Conservation (phyloP, 2,329 filamentous ascomycete species). For the Pestalotiopsis sp. region DNA sequence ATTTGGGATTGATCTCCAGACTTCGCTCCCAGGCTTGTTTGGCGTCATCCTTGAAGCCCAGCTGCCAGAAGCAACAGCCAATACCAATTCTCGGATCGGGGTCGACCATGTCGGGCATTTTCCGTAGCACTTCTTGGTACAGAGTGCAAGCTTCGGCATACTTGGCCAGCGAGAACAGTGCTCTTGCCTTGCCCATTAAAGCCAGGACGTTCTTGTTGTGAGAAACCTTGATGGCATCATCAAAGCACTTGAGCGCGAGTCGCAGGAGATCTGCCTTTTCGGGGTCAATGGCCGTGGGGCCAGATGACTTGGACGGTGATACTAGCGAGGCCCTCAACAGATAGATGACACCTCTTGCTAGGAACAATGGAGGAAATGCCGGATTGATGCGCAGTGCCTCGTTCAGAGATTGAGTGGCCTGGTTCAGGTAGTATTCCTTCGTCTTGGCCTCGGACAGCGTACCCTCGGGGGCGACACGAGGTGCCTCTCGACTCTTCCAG, state of each 20-base stretch:
- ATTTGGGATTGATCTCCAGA: slow-evolving; percentile 78
- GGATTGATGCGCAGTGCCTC: slow-evolving; percentile 95
- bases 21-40: slow-evolving; percentile 88
- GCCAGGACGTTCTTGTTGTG: slow-evolving; percentile 90
- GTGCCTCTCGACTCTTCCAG: slow-evolving; percentile 83
- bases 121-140: slow-evolving; percentile 86
- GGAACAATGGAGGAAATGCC: slow-evolving; percentile 85
- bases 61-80: slow-evolving; percentile 95
- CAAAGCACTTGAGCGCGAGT: slow-evolving; percentile 88
- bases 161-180: slow-evolving; percentile 83
- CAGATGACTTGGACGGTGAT: slow-evolving; percentile 68
- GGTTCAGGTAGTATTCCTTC: slow-evolving; percentile 90
- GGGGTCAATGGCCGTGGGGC: slow-evolving; percentile 65
- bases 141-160: slow-evolving; percentile 80
- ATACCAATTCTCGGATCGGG: slow-evolving; percentile 96
- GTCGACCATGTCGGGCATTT: slow-evolving; percentile 85
- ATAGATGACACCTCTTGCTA: slow-evolving; percentile 87
- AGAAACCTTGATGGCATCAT: slow-evolving; percentile 86
- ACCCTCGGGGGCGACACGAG: slow-evolving; percentile 63
- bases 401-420: slow-evolving; percentile 89
- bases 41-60: slow-evolving; percentile 92
- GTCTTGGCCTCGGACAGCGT: slow-evolving; percentile 75
- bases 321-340: slow-evolving; percentile 87
- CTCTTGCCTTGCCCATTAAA: slow-evolving; percentile 84
- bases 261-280: slow-evolving; percentile 81